Percentiles rank a stretch among this genome's conserved stretches.
Evolutionary conservation across 2,329 filamentous ascomycete genomes (phyloP).

Genomic region (Penicillium sp.): DNA sequence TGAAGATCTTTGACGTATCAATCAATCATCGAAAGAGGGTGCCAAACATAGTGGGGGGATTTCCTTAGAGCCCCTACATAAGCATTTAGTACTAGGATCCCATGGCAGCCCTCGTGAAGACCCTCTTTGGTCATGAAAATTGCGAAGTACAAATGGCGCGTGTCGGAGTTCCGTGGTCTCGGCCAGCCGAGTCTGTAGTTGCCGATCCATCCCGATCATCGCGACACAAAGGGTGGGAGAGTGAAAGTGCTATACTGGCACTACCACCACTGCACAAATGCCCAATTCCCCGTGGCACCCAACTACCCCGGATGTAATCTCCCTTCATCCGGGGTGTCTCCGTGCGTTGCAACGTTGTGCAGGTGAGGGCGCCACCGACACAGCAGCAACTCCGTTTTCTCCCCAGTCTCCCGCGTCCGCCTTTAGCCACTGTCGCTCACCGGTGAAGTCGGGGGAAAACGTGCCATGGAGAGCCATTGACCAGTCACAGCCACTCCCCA

Average conservation of each 20-base stretch:
- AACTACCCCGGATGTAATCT: background rate
- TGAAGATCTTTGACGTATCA: no score
- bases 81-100: background rate
- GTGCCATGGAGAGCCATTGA: constrained; percentile 14
- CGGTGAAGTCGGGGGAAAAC: constrained; percentile 26
- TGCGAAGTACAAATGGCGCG: background rate
- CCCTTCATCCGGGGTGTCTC: background rate
- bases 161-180: constrained; percentile 13
- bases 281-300: background rate
- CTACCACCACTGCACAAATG: background rate
- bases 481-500: constrained; percentile 17
- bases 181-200: constrained; percentile 7
- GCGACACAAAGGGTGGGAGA: no score
- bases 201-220: constrained; percentile 9
- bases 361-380: no score
- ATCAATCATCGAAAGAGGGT: no score
- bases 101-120: no score
- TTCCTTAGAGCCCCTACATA: background rate
- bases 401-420: constrained; percentile 12
- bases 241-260: no score
- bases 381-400: constrained; percentile 6
- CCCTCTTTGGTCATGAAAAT: no score
- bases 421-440: constrained; percentile 25
- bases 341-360: constrained; percentile 7
- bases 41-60: no score